phyloP scores from a whole-genome alignment of 768 basidiomycete species.

The Kwoniella europaea region DNA sequence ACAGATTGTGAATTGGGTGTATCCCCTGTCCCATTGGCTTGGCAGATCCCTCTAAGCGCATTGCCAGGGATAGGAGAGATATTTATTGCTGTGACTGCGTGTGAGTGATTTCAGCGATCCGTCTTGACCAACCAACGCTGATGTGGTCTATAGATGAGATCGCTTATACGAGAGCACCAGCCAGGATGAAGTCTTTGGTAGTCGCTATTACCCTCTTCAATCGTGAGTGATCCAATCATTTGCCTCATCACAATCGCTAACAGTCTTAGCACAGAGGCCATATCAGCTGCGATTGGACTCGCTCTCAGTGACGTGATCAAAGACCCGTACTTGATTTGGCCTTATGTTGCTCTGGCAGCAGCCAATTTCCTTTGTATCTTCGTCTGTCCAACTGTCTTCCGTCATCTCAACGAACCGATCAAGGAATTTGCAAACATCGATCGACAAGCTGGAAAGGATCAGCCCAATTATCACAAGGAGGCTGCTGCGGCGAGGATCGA shows the following conservation, averaged over 20 bases:
- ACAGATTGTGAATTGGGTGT: slow-evolving; percentile 37
- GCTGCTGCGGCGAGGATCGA: background rate
- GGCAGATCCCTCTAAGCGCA: slow-evolving; percentile 49
- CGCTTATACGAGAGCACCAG: slow-evolving; percentile 54
- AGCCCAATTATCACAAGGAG: slow-evolving; percentile 7
- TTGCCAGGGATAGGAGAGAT: slow-evolving; percentile 52
- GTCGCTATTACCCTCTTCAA: slow-evolving; percentile 36
- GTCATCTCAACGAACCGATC: slow-evolving; percentile 45
- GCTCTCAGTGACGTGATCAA: slow-evolving; percentile 43
- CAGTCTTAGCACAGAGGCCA: slow-evolving; percentile 25
- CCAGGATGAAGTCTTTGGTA: slow-evolving; percentile 52
- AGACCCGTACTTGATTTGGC: slow-evolving; percentile 56
- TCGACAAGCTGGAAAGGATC: slow-evolving; percentile 26
- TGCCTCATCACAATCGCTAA: slow-evolving; percentile 27
- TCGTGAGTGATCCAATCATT: slow-evolving; percentile 2
- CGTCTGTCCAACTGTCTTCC: slow-evolving; percentile 45
- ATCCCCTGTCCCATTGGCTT: slow-evolving; percentile 42
- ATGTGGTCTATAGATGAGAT: slow-evolving; percentile 27
- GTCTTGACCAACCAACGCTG: too few species aligned
- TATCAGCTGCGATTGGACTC: slow-evolving; percentile 47
- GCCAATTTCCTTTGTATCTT: slow-evolving; percentile 43
- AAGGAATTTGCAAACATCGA: slow-evolving; percentile 24
- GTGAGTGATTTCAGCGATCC: slow-evolving; percentile 32
- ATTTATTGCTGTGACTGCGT: slow-evolving; percentile 48
- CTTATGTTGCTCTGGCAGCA: slow-evolving; percentile 43